These are phyloP conservation scores for Amesomyces nigricolor DNA, from an alignment of 2,329 filamentous ascomycete genomes.

Conservation along the genomic window DNA sequence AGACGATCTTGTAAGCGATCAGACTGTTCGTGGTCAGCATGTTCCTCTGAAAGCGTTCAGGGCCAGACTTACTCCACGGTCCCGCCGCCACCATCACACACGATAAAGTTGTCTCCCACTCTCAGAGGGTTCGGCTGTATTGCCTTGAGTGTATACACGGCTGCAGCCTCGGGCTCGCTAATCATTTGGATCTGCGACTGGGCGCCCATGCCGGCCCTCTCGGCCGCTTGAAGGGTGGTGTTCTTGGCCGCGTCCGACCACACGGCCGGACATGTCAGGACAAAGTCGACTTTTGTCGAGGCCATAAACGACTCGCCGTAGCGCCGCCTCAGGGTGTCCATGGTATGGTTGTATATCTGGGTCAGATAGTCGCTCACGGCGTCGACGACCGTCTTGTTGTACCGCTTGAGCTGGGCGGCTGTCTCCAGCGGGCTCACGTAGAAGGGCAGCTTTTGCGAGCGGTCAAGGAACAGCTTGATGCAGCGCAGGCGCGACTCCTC, in stretches of 20 bases:
- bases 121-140: constrained; percentile 70
- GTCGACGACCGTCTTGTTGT: constrained; percentile 71
- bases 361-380: constrained; percentile 75
- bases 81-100: constrained; percentile 58
- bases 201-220: constrained; percentile 71
- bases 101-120: constrained; percentile 60
- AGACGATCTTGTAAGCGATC: constrained; percentile 77
- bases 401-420: constrained; percentile 66
- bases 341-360: constrained; percentile 70
- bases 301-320: constrained; percentile 77
- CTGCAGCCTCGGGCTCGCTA: constrained; percentile 73
- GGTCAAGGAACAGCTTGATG: constrained; percentile 79
- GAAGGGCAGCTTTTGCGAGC: constrained; percentile 72
- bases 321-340: constrained; percentile 66
- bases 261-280: constrained; percentile 75
- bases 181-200: constrained; percentile 70
- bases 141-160: constrained; percentile 72
- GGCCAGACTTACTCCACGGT: constrained; percentile 55
- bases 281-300: constrained; percentile 69
- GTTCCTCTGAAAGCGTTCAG: too few species aligned
- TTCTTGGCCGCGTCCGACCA: constrained; percentile 86
- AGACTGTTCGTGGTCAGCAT: constrained; percentile 39
- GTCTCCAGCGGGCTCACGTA: constrained; percentile 76
- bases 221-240: constrained; percentile 70
- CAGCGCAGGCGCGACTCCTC: constrained; percentile 71